Evolutionary conservation across 2,329 filamentous ascomycete genomes (phyloP), one percentile per base, ranked within the genome.

Genomic region (Achaetomium macrosporum): DNA sequence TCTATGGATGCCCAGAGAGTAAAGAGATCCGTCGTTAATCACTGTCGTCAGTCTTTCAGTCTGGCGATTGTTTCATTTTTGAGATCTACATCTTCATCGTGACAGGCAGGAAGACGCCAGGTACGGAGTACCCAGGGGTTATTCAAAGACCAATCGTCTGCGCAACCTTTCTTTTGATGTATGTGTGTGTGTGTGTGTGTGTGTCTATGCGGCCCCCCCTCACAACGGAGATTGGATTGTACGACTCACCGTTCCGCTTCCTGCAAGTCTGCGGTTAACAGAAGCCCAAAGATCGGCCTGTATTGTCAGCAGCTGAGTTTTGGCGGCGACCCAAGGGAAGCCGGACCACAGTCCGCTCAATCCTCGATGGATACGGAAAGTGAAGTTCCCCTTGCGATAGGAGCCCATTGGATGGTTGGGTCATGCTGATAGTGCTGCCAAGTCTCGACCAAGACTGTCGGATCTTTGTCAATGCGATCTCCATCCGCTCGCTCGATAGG

Each of bases 1-100:
- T 57, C 63, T 51, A 62, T 65, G 68, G 65, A 62, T 61, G 66
- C 65, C 73, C 69, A 69, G 63, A 77, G 75, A 77, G 68, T 62
- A 75, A 67, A 63, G 57, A 57, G 74, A 76, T 78, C 76, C 73
- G 70, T 78, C 75, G 75, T 79, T 79, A 78, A 79, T 79, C 76
- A 74, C 76, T 63, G 73, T 69, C 73, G 71, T 62, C 71, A 71
- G 71, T 46, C 33, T 66, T 63, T 67, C 72, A 68, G 70, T 78
- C 75, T 73, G 72, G 67, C 68, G 72, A 70, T 68, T 72, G 76
- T 78, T 79, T 79, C 76, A 79, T 77, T 76, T 71, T 71, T 63
- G 75, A 76, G 76, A 79, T 78, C 76, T 76, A 79, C 76, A 79
- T 75, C 50, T 36, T 16, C 4, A 48, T 16, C 19, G 8, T 25